These are phyloP conservation scores for Penicillium pulvis DNA, from an alignment of 495 filamentous ascomycete species.

Conservation along the genomic window DNA sequence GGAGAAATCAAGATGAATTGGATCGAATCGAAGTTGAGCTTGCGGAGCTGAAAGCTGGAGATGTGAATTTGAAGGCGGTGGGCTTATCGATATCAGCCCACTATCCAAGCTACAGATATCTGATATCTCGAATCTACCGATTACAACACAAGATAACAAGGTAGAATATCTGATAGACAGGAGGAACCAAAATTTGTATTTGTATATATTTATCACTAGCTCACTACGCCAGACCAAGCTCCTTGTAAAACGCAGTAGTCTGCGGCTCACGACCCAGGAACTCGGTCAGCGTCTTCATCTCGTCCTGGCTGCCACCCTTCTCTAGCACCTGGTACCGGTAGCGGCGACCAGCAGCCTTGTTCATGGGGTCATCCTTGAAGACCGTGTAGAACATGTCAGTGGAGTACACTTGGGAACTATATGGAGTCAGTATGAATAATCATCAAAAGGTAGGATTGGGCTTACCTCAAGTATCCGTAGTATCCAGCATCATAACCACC, in stretches of 20 bases:
- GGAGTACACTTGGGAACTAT: constrained; percentile 57
- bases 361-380: constrained; percentile 57
- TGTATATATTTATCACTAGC: not conserved
- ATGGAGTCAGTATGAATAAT: constrained; percentile 5
- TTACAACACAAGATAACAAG: no score
- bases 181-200: not conserved
- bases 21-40: not conserved
- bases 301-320: constrained; percentile 57
- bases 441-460: not conserved
- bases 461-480: constrained; percentile 68
- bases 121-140: no score
- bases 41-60: not conserved
- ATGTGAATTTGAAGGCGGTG: constrained; percentile 6
- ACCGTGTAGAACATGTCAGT: constrained; percentile 60
- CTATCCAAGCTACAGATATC: no score
- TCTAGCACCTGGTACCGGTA: constrained; percentile 56
- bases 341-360: constrained; percentile 46
- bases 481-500: constrained; percentile 75
- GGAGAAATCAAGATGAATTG: not conserved
- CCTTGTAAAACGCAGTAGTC: constrained; percentile 56
- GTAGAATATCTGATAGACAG: no score
- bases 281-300: constrained; percentile 54
- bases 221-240: constrained; percentile 47
- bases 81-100: constrained; percentile 4
- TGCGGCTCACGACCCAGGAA: constrained; percentile 54